Evolutionary conservation across 23 red algal species (phyloP), one percentile per base, ranked within the genome.

Genomic region (Cyanidium caldarium): DNA sequence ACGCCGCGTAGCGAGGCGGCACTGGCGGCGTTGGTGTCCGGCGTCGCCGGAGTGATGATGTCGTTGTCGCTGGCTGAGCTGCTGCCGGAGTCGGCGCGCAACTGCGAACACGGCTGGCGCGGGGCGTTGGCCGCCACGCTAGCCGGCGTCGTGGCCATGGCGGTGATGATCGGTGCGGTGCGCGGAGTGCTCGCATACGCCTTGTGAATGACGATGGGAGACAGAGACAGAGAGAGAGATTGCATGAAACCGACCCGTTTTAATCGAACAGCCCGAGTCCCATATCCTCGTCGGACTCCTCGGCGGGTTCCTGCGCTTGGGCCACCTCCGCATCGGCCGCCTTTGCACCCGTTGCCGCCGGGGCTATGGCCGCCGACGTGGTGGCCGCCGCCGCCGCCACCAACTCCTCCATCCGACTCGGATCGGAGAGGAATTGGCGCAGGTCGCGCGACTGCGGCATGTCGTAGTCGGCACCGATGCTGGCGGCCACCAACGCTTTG

Each of bases 251-350:
- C 7, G 40, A 17, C 7, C 10, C 57, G 17, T 33, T 13, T 38
- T 80, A 78, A 69, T 85, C 81, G 75, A 85, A 85, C 38, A 85
- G 72, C 17, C 72, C 66, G 41, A 85, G 78, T 46, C 72, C 81
- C 75, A 80, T 67, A 34, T 95, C 90, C 39, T 86, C 80, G 21
- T 82, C 78, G 42, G 87, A 84, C 33, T 88, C 80, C 66, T 98
- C 84, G 67, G 82, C 79, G 29, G 82, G 72, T 35, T 83, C 76
- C 65, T 88, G 66, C 29, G 78, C 80, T 39, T 65, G 73, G 26
- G 66, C 67, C 46, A 39, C 78, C 33, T 37, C 70, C 26, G 70
- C 65, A 31, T 42, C 77, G 13, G 34, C 34, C 1, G 79, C 78
- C 65, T 45, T 77, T 0, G 66, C 84, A 40, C 46, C 61, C 26